Base-by-base conservation (phyloP, 31 red algal genomes). In the Odonthalia washingtoniensis region DNA sequence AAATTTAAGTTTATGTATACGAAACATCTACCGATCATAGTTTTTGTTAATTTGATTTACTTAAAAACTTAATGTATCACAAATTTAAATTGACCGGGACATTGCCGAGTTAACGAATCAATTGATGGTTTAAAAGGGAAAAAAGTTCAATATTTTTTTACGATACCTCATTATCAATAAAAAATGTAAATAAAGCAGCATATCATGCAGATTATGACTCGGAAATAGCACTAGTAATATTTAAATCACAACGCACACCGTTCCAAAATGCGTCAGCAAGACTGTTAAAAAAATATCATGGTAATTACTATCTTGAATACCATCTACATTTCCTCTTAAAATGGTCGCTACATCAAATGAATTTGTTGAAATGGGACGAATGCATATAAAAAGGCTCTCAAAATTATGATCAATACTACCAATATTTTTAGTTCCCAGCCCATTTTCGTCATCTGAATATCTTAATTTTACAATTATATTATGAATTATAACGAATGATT, bases 371-470 rank as follows among this genome's bases (percentile, higher is more conserved):
- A 36, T 18, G 14, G 27, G 12, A 77, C 38, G 40, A 38, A 14
- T 40, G 12, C 74, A 44, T 12, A 77, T 37, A 5, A 37, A 12
- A 38, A 77, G 9, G 6, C 40, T 14, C 5, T 12, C 16, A 6
- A 37, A 16, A 77, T 77, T 38, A 44, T 6, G 74, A 77, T 77
- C 74, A 77, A 44, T 28, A 6, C 17, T 44, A 27, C 9, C 30
- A 14, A 77, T 77, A 77, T 44, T 77, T 38, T 77, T 77, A 18
- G 74, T n/a, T n/a, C n/a, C n/a, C n/a, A n/a, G 40, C 30, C 74
- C 74, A 16, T 17, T 43, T n/a, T 40, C 43, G 40, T 37, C 74
- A 44, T 43, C 41, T 37, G 12, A 37, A 38, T 77, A 27, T 43
- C 74, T 27, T 12, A 44, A 6, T 44, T 77, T 37, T 27, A 77